These are phyloP conservation scores for Hymenoscyphus salicellus DNA, from an alignment of 2,329 filamentous ascomycete genomes.

Conservation along the genomic window DNA sequence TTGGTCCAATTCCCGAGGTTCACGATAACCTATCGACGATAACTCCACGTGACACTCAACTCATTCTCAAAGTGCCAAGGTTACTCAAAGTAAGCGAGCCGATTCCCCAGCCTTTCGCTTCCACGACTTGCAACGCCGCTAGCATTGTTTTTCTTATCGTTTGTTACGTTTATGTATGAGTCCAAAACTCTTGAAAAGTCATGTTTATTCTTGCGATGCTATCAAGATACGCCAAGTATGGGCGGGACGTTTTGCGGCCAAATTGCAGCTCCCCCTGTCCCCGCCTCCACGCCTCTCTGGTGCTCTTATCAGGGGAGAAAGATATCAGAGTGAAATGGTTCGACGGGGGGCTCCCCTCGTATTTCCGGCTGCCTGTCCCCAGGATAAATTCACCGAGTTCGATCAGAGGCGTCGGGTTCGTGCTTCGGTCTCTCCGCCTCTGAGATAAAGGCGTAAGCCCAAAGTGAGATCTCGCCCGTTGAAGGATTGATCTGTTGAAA, in stretches of 20 bases:
- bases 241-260: not conserved
- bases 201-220: not conserved
- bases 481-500: not conserved
- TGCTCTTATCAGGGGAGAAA: constrained; percentile 3
- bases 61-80: not conserved
- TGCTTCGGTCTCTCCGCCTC: not conserved
- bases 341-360: too few species aligned
- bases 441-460: not conserved
- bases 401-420: not conserved
- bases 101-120: not conserved
- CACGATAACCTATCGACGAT: not conserved
- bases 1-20: not conserved
- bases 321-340: not conserved
- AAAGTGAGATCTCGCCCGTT: not conserved
- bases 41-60: not conserved
- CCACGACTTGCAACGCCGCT: not conserved
- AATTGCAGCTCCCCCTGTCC: not conserved
- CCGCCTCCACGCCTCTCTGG: not conserved
- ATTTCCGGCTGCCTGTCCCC: not conserved
- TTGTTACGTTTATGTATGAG: not conserved
- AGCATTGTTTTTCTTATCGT: not conserved
- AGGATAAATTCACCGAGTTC: not conserved
- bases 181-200: not conserved
- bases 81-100: not conserved
- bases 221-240: not conserved